These are phyloP conservation scores for Gaeumannomyces tritici DNA, from an alignment of 2,329 filamentous ascomycete genomes.

Conservation along the genomic window DNA sequence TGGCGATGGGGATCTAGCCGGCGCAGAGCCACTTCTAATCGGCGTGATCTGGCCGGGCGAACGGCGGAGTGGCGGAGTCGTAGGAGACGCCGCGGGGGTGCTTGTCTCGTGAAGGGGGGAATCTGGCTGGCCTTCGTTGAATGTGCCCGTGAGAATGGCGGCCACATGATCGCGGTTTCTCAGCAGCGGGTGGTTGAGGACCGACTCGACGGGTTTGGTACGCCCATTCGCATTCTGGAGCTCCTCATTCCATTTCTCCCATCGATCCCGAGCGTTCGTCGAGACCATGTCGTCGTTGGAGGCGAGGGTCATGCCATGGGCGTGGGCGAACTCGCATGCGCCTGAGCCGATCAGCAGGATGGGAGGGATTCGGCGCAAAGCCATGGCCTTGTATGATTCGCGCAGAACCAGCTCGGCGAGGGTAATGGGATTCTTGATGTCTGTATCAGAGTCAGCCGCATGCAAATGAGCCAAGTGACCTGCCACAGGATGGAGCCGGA, in stretches of 20 bases:
- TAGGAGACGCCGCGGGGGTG: slow-evolving; percentile 1
- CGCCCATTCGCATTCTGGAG: slow-evolving; percentile 33
- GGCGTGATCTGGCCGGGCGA: neutral
- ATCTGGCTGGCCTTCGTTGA: slow-evolving; percentile 54
- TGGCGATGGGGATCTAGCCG: neutral
- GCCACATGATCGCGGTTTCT: slow-evolving; percentile 35
- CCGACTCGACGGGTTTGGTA: slow-evolving; percentile 7
- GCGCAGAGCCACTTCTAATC: neutral
- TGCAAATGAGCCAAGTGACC: neutral
- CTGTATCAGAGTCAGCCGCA: slow-evolving; percentile 30
- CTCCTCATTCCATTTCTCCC: slow-evolving; percentile 68
- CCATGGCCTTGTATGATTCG: slow-evolving; percentile 64
- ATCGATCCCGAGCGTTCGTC: slow-evolving; percentile 67
- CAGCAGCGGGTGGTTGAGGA: neutral
- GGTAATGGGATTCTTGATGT: slow-evolving; percentile 86
- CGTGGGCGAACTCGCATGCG: slow-evolving; percentile 75
- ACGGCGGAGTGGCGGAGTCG: neutral
- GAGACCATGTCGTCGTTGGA: slow-evolving; percentile 73
- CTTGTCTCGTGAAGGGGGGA: slow-evolving; percentile 29
- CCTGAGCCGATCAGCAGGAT: slow-evolving; percentile 84
- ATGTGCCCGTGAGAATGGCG: slow-evolving; percentile 46
- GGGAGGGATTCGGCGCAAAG: slow-evolving; percentile 79
- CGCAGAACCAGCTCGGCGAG: slow-evolving; percentile 79
- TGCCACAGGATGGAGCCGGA: neutral
- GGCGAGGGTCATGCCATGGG: slow-evolving; percentile 66